A percentile compares a stretch with the other conserved stretches of the same genome.
These are phyloP conservation scores for Inonotus obliquus DNA, from an alignment of 1,284 basidiomycete species.

Conservation along the genomic window DNA sequence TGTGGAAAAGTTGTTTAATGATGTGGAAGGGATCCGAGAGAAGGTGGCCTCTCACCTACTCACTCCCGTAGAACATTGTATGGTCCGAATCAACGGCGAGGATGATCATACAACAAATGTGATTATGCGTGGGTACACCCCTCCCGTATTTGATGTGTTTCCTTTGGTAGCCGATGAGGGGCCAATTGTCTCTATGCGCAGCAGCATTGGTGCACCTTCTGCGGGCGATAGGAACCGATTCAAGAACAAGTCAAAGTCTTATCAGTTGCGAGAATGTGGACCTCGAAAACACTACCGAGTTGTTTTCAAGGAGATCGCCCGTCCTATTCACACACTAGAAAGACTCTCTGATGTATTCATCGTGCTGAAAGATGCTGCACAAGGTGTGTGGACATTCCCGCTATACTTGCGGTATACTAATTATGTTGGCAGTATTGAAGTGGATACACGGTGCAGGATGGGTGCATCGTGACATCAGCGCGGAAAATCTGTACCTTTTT, in stretches of 20 bases:
- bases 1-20: not conserved
- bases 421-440: not conserved
- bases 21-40: too few relatives aligned
- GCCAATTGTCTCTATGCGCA: not conserved
- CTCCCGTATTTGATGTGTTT: not conserved
- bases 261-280: too few relatives aligned
- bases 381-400: not conserved
- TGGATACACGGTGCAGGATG: not conserved
- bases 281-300: not conserved
- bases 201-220: not conserved
- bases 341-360: not conserved
- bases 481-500: not conserved
- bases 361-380: not conserved
- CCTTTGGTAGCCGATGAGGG: not conserved
- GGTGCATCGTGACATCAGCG: conserved; percentile 8
- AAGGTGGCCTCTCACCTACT: not conserved
- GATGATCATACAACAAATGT: not conserved
- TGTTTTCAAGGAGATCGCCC: not conserved
- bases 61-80: not conserved
- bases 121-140: not conserved
- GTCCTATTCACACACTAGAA: not conserved
- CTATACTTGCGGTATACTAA: not conserved
- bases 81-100: not conserved
- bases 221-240: too few relatives aligned
- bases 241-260: too few relatives aligned